Evolutionary conservation across 768 basidiomycete species (phyloP), one percentile per base, ranked within the genome.

Genomic region (Tulasnella sp.): DNA sequence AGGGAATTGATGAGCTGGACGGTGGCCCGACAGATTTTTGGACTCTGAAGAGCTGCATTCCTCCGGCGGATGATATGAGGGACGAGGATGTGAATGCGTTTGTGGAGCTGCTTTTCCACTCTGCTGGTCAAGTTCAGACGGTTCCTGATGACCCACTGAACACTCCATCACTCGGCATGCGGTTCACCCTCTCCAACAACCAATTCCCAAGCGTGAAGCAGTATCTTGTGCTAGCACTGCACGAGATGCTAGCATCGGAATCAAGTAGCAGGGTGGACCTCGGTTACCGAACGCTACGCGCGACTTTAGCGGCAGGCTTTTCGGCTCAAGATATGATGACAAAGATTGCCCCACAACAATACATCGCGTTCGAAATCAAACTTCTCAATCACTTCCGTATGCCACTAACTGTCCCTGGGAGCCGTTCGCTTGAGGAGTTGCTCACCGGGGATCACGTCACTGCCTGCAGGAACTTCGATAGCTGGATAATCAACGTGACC

Each of bases 41-140:
- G 96, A 89, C 91, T 52, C 85, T 97, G 83, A 95, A 95, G 83
- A 90, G 91, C 34, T 92, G 89, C 82, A 92, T 96, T 62, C 94
- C 94, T 7, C 77, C 87, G 1, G 81, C 82, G 7, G 85, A 87
- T 1, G 85, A 88, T 39, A 85, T 95, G n/a, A 89, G 90, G 73
- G 88, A 88, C 48, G 90, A 90, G 44, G 94, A 95, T 83, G 87
- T 92, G 24, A 87, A 91, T 75, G 93, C 93, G 0, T 96, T 96
- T 82, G 89, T 91, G 21, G 87, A 88, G 12, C 86, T 96, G 18
- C 86, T 96, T 16, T 86, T 89, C 46, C 84, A 87, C 10, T 87
- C 91, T 46, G 87, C 88, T 76, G 94, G 94, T 0, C 86, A 86
- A 27, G 89, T 94, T 73, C 87, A 89, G 73, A 90, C 91, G 56